Evolutionary conservation across 805 yeast species (phyloP).

Genomic region (Barnettozyma wickerhamii): DNA sequence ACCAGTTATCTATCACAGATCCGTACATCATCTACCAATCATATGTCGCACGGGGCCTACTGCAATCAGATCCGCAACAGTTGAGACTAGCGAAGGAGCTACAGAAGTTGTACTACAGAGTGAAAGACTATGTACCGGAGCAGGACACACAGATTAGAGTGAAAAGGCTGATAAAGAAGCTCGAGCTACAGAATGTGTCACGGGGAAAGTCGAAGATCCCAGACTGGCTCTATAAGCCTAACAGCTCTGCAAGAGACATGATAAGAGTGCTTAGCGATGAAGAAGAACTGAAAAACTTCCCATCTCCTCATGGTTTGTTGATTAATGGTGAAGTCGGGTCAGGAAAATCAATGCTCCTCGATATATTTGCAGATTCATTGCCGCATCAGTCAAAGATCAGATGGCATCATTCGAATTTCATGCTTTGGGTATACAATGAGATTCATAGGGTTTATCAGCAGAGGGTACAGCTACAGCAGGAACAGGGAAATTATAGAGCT

Average conservation of each 20-base stretch:
- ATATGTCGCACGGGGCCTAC: slow-evolving; percentile 45
- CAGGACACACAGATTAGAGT: slow-evolving; percentile 16
- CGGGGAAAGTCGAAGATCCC: not conserved
- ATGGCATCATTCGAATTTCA: slow-evolving; percentile 70
- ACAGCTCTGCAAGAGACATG: slow-evolving; percentile 32
- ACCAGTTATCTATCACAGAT: slow-evolving; percentile 48
- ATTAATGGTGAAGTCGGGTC: slow-evolving; percentile 68
- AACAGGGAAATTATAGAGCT: slow-evolving; percentile 21
- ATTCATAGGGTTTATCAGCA: slow-evolving; percentile 52
- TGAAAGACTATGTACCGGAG: slow-evolving; percentile 53
- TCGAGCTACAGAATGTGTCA: slow-evolving; percentile 22
- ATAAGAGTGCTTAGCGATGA: slow-evolving; percentile 53
- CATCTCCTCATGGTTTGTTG: slow-evolving; percentile 61
- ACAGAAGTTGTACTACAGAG: slow-evolving; percentile 53
- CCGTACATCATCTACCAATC: slow-evolving; percentile 55
- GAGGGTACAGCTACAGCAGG: slow-evolving; percentile 31
- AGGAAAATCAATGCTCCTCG: slow-evolving; percentile 73
- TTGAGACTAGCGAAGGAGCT: slow-evolving; percentile 58
- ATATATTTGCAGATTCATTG: slow-evolving; percentile 60
- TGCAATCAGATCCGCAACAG: slow-evolving; percentile 55
- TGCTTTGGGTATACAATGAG: slow-evolving; percentile 61
- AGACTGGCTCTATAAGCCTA: slow-evolving; percentile 8
- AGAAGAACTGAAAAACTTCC: slow-evolving; percentile 48
- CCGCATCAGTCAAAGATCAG: slow-evolving; percentile 62
- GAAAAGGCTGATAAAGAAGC: slow-evolving; percentile 27